Evolutionary conservation across 139 green algal species (phyloP).

Genomic region (Tetradesmus lagerheimii): DNA sequence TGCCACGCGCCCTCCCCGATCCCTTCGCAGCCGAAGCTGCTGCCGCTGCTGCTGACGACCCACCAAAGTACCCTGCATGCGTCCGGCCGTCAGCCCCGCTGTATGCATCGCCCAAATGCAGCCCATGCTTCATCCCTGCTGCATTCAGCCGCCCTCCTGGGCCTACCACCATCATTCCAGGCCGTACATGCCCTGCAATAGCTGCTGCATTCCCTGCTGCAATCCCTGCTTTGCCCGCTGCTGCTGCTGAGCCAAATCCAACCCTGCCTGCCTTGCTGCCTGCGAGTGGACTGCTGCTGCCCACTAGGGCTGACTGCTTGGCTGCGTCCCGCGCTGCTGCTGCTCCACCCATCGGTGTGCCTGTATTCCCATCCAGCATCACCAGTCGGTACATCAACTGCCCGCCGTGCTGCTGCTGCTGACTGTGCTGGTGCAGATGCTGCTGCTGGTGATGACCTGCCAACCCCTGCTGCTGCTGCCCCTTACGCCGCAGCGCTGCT

Average conservation of each 20-base stretch:
- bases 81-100: neutral
- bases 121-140: neutral
- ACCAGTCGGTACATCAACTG: slow-evolving; percentile 33
- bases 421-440: neutral
- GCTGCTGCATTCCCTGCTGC: neutral
- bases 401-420: slow-evolving; percentile 30
- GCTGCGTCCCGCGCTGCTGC: neutral
- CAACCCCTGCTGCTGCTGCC: neutral
- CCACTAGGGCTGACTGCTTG: neutral
- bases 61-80: neutral
- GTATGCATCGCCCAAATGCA: neutral
- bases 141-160: neutral
- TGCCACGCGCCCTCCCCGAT: neutral
- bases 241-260: neutral
- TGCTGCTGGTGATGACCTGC: neutral
- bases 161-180: neutral
- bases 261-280: neutral
- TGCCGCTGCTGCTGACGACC: neutral
- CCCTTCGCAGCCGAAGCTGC: neutral
- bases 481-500: neutral
- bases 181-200: neutral
- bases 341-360: neutral
- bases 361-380: slow-evolving; percentile 2
- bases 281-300: neutral
- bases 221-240: neutral